Conservation (phyloP, 2,329 filamentous ascomycete species). For the Fusarium penzigii region DNA sequence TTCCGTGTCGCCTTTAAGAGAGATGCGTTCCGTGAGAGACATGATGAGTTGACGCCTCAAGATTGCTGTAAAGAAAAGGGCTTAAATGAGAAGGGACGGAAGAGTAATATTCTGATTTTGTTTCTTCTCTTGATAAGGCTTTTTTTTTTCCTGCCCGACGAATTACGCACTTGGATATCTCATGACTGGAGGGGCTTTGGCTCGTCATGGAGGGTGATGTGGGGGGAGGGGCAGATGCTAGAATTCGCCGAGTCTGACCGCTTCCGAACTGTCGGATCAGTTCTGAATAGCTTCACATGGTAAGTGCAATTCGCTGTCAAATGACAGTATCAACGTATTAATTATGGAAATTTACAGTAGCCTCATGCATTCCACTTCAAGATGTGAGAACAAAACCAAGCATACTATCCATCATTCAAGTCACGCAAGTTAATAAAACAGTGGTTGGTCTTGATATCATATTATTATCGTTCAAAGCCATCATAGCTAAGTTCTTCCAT, state of each 20-base stretch:
- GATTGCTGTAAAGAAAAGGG: not conserved
- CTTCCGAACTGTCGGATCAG: conserved; percentile 5
- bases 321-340: not conserved
- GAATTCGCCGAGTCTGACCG: conserved; percentile 21
- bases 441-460: conserved; percentile 16
- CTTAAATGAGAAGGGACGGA: no score
- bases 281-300: no score
- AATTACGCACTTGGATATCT: no score
- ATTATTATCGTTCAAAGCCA: conserved; percentile 23
- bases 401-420: not conserved
- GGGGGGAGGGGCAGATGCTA: conserved; percentile 11
- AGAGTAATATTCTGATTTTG: no score
- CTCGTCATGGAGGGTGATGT: not conserved
- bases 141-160: no score
- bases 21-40: conserved; percentile 43
- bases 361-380: no score
- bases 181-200: no score
- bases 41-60: conserved; percentile 32
- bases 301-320: no score
- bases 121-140: no score
- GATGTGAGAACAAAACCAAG: not conserved
- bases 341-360: no score
- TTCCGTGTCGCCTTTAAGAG: conserved; percentile 24
- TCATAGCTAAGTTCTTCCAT: not conserved
- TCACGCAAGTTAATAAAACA: not conserved